These are phyloP conservation scores for Didymella pomorum DNA, from an alignment of 2,329 filamentous ascomycete species.

Conservation along the genomic window DNA sequence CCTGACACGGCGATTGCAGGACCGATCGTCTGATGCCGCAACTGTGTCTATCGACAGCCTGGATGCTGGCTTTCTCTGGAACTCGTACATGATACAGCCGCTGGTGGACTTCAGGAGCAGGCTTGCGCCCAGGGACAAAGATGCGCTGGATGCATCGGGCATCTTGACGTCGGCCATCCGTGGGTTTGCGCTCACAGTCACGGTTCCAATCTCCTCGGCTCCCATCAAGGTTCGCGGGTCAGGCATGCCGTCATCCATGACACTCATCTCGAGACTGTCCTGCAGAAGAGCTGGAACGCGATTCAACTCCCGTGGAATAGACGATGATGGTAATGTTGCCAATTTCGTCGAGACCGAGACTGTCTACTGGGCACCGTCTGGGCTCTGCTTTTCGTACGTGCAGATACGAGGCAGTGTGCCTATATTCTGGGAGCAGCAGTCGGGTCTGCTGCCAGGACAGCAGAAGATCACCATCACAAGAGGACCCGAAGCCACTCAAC, in stretches of 20 bases:
- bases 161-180: slow-evolving; percentile 94
- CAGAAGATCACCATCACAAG: slow-evolving; percentile 94
- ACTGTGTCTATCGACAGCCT: slow-evolving; percentile 92
- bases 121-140: slow-evolving; percentile 76
- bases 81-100: slow-evolving; percentile 96
- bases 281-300: slow-evolving; percentile 90
- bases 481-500: slow-evolving; percentile 88
- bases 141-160: slow-evolving; percentile 81
- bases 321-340: slow-evolving; percentile 95
- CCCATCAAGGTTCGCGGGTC: slow-evolving; percentile 71
- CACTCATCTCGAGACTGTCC: slow-evolving; percentile 89
- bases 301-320: slow-evolving; percentile 96
- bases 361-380: slow-evolving; percentile 81
- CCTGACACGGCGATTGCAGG: slow-evolving; percentile 89
- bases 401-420: slow-evolving; percentile 94
- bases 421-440: slow-evolving; percentile 94
- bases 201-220: slow-evolving; percentile 78
- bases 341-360: slow-evolving; percentile 99
- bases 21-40: slow-evolving; percentile 79
- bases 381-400: slow-evolving; percentile 87
- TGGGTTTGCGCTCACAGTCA: slow-evolving; percentile 88
- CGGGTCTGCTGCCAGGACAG: slow-evolving; percentile 86
- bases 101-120: slow-evolving; percentile 87
- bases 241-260: slow-evolving; percentile 82
- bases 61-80: slow-evolving; percentile 94